Evolutionary conservation across 2,329 filamentous ascomycete genomes (phyloP).

Genomic region (Pezicula neosporulosa): DNA sequence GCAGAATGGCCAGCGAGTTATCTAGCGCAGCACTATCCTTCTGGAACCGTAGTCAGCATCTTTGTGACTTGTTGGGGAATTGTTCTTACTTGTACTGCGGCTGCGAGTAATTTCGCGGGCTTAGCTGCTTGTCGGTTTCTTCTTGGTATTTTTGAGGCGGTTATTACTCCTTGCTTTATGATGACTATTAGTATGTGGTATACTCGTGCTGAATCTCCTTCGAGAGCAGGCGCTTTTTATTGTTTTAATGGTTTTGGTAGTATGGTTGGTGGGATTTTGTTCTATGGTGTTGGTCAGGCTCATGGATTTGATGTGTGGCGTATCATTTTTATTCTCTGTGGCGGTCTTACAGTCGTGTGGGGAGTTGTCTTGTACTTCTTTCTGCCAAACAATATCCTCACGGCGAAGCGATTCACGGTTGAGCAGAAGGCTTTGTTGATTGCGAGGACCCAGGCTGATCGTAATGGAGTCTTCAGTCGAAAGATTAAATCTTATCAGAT

Average conservation of each 20-base stretch:
- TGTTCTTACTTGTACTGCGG: constrained; percentile 13
- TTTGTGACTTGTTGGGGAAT: constrained; percentile 6
- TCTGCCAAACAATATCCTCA: neutral
- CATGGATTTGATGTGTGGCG: constrained; percentile 43
- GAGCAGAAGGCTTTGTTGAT: neutral
- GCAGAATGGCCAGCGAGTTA: constrained; percentile 30
- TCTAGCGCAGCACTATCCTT: constrained; percentile 45
- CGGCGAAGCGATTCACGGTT: neutral
- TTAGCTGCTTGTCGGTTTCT: constrained; percentile 22
- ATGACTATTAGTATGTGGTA: constrained; percentile 32
- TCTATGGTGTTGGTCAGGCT: constrained; percentile 26
- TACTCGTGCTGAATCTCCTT: constrained; percentile 23
- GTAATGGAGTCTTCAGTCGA: neutral
- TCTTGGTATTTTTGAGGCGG: constrained; percentile 24
- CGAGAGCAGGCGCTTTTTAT: constrained; percentile 20
- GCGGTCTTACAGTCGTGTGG: constrained; percentile 36
- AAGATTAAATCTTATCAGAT: neutral
- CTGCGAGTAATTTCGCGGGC: constrained; percentile 16
- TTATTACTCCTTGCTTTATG: constrained; percentile 25
- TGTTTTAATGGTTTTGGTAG: constrained; percentile 25
- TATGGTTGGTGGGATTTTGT: constrained; percentile 26
- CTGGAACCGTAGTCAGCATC: constrained; percentile 9
- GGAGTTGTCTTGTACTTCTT: constrained; percentile 21
- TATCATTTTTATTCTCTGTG: constrained; percentile 42
- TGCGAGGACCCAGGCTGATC: constrained; percentile 17